These are phyloP conservation scores for Carex littledalei DNA, from an alignment of 176 grass and related monocot genomes.

Conservation along the genomic window DNA sequence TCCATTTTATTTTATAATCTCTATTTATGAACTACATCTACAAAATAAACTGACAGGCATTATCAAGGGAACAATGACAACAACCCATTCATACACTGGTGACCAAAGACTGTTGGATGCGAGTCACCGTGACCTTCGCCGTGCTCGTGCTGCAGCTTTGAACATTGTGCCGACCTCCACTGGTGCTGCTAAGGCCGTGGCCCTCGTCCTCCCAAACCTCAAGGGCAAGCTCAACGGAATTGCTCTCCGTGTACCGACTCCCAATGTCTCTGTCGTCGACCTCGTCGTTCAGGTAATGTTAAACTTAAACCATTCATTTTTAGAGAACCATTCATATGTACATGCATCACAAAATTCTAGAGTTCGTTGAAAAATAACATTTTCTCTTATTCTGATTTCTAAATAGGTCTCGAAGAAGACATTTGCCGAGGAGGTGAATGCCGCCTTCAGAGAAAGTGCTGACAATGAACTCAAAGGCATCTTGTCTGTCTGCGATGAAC, in stretches of 20 bases:
- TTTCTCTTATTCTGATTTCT: neutral
- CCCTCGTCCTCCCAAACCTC: slow-evolving; percentile 45
- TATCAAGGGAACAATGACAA: slow-evolving; percentile 43
- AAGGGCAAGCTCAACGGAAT: slow-evolving; percentile 61
- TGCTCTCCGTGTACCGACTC: slow-evolving; percentile 47
- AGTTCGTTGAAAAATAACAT: neutral
- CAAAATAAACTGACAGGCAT: slow-evolving; percentile 20
- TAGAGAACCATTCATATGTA: neutral
- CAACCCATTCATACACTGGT: slow-evolving; percentile 57
- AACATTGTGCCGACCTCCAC: slow-evolving; percentile 54
- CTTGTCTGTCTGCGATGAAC: slow-evolving; percentile 46
- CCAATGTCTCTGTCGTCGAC: slow-evolving; percentile 52
- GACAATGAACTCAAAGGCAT: slow-evolving; percentile 45
- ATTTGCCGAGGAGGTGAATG: slow-evolving; percentile 51
- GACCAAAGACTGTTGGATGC: slow-evolving; percentile 49
- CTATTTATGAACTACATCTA: neutral
- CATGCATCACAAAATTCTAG: neutral
- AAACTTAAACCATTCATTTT: neutral
- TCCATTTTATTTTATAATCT: neutral
- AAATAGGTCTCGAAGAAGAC: slow-evolving; percentile 41
- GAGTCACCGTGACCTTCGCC: slow-evolving; percentile 53
- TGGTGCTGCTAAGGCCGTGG: slow-evolving; percentile 47
- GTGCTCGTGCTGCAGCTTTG: slow-evolving; percentile 40
- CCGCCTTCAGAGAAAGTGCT: slow-evolving; percentile 34
- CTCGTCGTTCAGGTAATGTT: slow-evolving; percentile 40